phyloP scores from a whole-genome alignment of 106 monocot species.

The Phalaenopsis aphrodite region DNA sequence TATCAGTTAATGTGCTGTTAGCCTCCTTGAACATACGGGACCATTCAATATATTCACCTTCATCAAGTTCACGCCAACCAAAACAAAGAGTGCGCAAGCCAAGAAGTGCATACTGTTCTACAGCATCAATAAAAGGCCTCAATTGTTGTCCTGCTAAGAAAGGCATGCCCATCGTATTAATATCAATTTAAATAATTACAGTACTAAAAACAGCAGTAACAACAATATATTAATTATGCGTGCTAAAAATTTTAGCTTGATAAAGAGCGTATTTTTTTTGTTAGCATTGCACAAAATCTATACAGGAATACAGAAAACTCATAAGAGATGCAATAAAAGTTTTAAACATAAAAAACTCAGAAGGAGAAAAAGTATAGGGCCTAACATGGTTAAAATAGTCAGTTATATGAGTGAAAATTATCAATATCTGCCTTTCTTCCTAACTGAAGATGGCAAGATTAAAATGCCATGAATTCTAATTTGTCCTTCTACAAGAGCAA shows the following conservation, averaged over 20 bases:
- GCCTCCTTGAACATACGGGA: constrained; percentile 78
- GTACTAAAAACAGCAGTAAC: background rate
- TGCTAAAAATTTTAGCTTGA: too few relatives aligned
- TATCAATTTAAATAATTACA: background rate
- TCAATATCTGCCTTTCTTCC: too few relatives aligned
- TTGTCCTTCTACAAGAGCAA: too few relatives aligned
- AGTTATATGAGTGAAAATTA: background rate
- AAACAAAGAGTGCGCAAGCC: constrained; percentile 82
- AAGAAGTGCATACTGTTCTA: constrained; percentile 86
- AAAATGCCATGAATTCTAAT: too few relatives aligned
- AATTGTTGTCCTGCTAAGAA: constrained; percentile 60
- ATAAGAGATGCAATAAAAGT: too few relatives aligned
- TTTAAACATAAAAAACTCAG: too few relatives aligned
- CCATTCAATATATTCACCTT: constrained; percentile 88
- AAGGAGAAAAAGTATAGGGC: background rate
- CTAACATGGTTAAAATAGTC: background rate
- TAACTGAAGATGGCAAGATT: too few relatives aligned
- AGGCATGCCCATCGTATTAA: background rate
- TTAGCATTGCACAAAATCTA: too few relatives aligned
- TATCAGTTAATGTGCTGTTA: constrained; percentile 66
- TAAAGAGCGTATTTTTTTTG: too few relatives aligned
- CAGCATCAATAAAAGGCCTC: constrained; percentile 62
- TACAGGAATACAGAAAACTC: too few relatives aligned
- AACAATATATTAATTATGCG: background rate
- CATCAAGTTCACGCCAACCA: constrained; percentile 74